These are phyloP conservation scores for Dendrocalamus latiflorus DNA, from an alignment of 202 grass and related monocot genomes.

Conservation along the genomic window DNA sequence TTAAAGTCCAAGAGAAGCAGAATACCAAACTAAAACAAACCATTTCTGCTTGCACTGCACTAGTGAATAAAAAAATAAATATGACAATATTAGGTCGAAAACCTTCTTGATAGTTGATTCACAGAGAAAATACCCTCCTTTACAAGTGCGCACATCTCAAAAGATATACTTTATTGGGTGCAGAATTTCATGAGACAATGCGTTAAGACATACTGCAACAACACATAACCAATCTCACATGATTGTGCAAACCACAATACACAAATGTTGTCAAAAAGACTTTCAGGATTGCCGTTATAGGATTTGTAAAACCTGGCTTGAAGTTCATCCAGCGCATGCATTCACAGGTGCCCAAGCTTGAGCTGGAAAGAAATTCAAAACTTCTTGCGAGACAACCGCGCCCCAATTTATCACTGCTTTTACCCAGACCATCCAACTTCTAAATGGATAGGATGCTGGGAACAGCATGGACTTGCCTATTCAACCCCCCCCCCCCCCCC, in stretches of 20 bases:
- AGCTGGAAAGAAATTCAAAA: not conserved
- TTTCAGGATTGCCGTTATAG: not conserved
- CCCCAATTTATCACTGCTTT: not conserved
- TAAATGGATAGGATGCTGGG: not conserved
- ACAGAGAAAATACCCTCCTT: not conserved
- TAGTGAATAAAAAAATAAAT: not conserved
- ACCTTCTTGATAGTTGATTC: not conserved
- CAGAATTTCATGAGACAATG: not conserved
- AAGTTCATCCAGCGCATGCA: not conserved
- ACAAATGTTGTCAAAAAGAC: not conserved
- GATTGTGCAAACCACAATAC: not conserved
- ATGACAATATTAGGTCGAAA: not conserved
- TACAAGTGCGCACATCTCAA: not conserved
- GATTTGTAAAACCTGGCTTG: not conserved
- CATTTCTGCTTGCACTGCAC: not conserved
- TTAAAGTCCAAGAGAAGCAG: not conserved
- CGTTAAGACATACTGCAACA: not conserved
- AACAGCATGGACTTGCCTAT: not conserved
- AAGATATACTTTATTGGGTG: not conserved
- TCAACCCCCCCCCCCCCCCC: no score
- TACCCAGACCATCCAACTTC: slow-evolving; percentile 1
- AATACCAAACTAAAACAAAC: not conserved
- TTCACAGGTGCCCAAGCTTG: not conserved
- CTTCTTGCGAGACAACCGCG: not conserved
- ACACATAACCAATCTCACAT: not conserved